Conservation (phyloP, 73 alveolate species). For the Paramecium octaurelia region DNA sequence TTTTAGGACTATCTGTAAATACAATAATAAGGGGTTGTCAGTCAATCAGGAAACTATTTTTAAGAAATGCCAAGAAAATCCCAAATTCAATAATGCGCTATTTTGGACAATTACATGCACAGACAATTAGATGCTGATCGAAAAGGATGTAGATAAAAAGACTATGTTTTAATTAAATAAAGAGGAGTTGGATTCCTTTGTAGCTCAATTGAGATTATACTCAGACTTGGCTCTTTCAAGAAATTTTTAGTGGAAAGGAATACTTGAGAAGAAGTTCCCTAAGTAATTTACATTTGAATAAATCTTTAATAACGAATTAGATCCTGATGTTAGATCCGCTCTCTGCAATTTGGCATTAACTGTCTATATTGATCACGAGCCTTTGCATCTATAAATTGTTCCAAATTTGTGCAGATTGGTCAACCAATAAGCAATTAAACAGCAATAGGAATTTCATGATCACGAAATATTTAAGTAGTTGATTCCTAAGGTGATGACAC, state of each 20-base stretch:
- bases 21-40: constrained; percentile 51
- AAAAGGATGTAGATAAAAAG: not conserved
- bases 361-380: constrained; percentile 59
- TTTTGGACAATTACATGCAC: not conserved
- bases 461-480: not conserved
- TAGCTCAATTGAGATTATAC: constrained; percentile 34
- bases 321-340: constrained; percentile 47
- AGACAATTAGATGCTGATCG: not conserved
- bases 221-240: constrained; percentile 54
- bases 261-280: constrained; percentile 18
- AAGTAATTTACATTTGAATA: constrained; percentile 20
- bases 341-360: constrained; percentile 47
- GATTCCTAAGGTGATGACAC: not conserved
- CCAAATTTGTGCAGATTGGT: constrained; percentile 57
- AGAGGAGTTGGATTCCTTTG: not conserved
- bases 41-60: constrained; percentile 48
- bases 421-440: not conserved
- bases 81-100: not conserved
- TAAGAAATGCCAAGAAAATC: not conserved
- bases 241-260: constrained; percentile 57
- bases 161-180: constrained; percentile 24
- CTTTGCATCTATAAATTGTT: constrained; percentile 47
- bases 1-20: constrained; percentile 47
- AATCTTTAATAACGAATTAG: constrained; percentile 24
- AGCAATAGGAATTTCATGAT: not conserved